Percentiles rank a stretch among this genome's conserved stretches.
phyloP scores from a whole-genome alignment of 352 stramenopile species.

The Globisporangium camurandrum region DNA sequence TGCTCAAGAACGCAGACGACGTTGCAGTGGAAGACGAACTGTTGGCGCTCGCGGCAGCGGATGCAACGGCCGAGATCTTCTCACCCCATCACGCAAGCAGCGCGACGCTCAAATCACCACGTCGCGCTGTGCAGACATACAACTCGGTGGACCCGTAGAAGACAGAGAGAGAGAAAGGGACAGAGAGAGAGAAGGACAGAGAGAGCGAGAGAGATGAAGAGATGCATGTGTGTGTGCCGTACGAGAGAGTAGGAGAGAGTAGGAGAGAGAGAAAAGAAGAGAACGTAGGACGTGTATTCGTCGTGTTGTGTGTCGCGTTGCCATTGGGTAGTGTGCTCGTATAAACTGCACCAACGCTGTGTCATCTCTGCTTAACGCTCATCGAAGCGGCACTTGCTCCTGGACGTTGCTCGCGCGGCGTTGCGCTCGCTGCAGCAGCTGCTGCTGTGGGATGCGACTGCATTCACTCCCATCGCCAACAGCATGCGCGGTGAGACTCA shows the following conservation, averaged over 20 bases:
- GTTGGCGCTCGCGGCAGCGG: no score
- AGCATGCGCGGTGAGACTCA: slow-evolving; percentile 16
- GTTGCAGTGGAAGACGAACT: slow-evolving; percentile 19
- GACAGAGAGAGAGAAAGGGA: neutral
- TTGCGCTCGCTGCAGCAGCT: neutral
- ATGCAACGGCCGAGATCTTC: slow-evolving; percentile 59
- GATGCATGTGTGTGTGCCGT: neutral
- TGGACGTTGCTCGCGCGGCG: neutral
- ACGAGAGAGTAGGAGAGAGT: no score
- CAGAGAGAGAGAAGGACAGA: no score
- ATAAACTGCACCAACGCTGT: neutral
- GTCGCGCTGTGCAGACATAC: slow-evolving; percentile 13
- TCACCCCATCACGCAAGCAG: slow-evolving; percentile 45
- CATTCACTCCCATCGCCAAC: neutral
- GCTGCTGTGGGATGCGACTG: neutral
- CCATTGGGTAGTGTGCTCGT: no score
- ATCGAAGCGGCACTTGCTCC: slow-evolving; percentile 8
- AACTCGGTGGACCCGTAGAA: slow-evolving; percentile 19
- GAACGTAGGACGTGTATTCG: no score
- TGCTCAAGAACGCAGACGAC: slow-evolving; percentile 40
- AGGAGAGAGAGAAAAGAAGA: no score
- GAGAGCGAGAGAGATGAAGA: no score
- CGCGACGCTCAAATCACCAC: slow-evolving; percentile 25
- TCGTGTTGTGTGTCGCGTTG: no score
- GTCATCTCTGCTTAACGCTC: neutral